A percentile compares a stretch with the other conserved stretches of the same genome.
Conservation (phyloP, 495 filamentous ascomycete genomes). For the Tetracladium setigerum region DNA sequence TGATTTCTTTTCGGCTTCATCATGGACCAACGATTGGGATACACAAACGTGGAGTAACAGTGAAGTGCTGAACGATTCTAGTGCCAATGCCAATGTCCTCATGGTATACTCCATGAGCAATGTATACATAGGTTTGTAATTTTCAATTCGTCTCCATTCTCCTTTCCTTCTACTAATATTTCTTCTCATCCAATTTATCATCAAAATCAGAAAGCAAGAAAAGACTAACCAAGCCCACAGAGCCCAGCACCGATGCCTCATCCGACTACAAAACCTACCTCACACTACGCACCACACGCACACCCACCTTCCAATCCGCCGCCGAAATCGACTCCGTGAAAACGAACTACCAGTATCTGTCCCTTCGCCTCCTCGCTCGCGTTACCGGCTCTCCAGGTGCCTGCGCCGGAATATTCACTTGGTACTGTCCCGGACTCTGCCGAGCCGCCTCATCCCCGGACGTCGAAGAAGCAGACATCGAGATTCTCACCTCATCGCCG, state of each 20-base stretch:
- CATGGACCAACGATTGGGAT: conserved; percentile 46
- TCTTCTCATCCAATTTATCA: neutral
- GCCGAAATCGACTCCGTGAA: conserved; percentile 56
- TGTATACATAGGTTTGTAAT: conserved; percentile 47
- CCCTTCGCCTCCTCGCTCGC: conserved; percentile 52
- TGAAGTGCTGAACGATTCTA: neutral
- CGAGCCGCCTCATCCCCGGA: conserved; percentile 24
- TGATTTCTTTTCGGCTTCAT: conserved; percentile 30
- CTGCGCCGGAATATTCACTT: conserved; percentile 67
- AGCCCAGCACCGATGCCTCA: conserved; percentile 20
- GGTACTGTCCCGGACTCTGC: conserved; percentile 25
- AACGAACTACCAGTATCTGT: conserved; percentile 48
- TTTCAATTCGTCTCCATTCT: conserved; percentile 1
- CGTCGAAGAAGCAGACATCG: conserved; percentile 70
- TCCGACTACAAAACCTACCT: conserved; percentile 43
- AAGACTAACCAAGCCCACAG: conserved; percentile 18
- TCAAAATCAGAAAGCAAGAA: conserved; percentile 16
- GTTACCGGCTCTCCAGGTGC: conserved; percentile 48
- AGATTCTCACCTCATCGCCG: conserved; percentile 58
- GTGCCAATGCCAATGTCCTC: conserved; percentile 29
- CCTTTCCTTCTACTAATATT: conserved; percentile 3
- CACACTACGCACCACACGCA: conserved; percentile 52
- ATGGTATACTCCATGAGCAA: conserved; percentile 61
- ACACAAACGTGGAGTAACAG: conserved; percentile 50
- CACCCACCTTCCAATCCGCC: conserved; percentile 47